A percentile compares a stretch with the other conserved stretches of the same genome.
These are phyloP conservation scores for Hansenula sp. DNA, from an alignment of 1,139 yeast genomes.

Conservation along the genomic window DNA sequence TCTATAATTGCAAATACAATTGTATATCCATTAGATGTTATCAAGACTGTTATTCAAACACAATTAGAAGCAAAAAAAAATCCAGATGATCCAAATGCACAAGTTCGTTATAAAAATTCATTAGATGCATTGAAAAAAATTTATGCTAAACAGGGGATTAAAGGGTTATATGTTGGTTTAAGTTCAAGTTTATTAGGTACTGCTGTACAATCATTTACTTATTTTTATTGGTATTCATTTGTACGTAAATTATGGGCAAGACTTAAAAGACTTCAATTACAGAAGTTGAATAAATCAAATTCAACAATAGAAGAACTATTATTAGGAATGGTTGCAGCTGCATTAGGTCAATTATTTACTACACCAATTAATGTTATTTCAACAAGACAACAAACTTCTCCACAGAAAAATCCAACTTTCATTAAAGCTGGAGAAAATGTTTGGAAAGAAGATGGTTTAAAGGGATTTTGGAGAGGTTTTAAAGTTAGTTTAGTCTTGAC, in stretches of 20 bases:
- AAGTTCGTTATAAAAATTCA: slow-evolving; percentile 46
- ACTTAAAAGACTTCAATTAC: slow-evolving; percentile 29
- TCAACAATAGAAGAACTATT: slow-evolving; percentile 66
- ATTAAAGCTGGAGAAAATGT: slow-evolving; percentile 49
- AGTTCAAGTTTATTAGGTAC: slow-evolving; percentile 67
- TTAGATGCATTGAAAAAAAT: slow-evolving; percentile 61
- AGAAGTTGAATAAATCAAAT: slow-evolving; percentile 27
- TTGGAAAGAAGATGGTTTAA: slow-evolving; percentile 59
- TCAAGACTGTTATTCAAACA: slow-evolving; percentile 72
- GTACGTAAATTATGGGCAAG: slow-evolving; percentile 53
- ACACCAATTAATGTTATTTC: slow-evolving; percentile 81
- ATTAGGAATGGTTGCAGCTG: slow-evolving; percentile 85
- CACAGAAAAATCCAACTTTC: slow-evolving; percentile 30
- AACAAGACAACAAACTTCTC: slow-evolving; percentile 74
- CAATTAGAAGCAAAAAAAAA: slow-evolving; percentile 33
- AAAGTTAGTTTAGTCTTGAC: slow-evolving; percentile 79
- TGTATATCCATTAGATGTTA: slow-evolving; percentile 70
- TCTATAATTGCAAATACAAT: slow-evolving; percentile 79
- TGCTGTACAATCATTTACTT: slow-evolving; percentile 78
- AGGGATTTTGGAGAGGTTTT: slow-evolving; percentile 82
- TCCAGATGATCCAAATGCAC: slow-evolving; percentile 9
- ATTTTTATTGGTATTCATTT: slow-evolving; percentile 83
- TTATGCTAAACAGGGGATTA: slow-evolving; percentile 57
- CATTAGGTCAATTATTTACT: slow-evolving; percentile 77
- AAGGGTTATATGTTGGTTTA: slow-evolving; percentile 74